phyloP scores from a whole-genome alignment of 352 stramenopile genomes.

The Aphanomyces astaci region DNA sequence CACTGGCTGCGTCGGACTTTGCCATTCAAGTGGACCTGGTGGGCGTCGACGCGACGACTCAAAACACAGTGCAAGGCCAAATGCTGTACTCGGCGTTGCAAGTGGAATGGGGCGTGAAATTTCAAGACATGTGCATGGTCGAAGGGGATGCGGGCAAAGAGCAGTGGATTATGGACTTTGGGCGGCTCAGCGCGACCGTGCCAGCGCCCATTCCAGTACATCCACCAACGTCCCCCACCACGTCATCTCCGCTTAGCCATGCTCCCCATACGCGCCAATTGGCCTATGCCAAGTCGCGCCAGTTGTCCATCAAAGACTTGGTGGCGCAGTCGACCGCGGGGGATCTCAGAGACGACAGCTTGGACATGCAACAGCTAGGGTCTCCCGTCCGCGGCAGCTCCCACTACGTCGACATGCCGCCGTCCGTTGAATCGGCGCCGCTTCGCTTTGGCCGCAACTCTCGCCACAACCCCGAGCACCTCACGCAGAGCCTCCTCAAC shows the following conservation, averaged over 20 bases:
- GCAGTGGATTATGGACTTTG: conserved; percentile 75
- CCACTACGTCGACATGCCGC: neutral
- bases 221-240: too few species aligned
- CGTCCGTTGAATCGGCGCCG: neutral
- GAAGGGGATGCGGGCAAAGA: conserved; percentile 43
- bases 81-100: conserved; percentile 66
- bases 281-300: neutral
- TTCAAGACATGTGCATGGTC: conserved; percentile 61
- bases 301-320: neutral
- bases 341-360: neutral
- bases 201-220: conserved; percentile 36
- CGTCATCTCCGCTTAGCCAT: too few species aligned
- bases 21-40: conserved; percentile 69
- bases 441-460: neutral
- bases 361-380: neutral
- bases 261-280: neutral
- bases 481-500: neutral
- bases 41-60: conserved; percentile 68
- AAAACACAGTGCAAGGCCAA: conserved; percentile 67
- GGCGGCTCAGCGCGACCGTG: conserved; percentile 56
- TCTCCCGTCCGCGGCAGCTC: neutral
- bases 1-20: conserved; percentile 66
- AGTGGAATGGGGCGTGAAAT: conserved; percentile 65
- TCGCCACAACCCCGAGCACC: neutral
- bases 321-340: neutral